Base-by-base conservation (phyloP, 2,329 filamentous ascomycete species). In the Penicillium sp. region DNA sequence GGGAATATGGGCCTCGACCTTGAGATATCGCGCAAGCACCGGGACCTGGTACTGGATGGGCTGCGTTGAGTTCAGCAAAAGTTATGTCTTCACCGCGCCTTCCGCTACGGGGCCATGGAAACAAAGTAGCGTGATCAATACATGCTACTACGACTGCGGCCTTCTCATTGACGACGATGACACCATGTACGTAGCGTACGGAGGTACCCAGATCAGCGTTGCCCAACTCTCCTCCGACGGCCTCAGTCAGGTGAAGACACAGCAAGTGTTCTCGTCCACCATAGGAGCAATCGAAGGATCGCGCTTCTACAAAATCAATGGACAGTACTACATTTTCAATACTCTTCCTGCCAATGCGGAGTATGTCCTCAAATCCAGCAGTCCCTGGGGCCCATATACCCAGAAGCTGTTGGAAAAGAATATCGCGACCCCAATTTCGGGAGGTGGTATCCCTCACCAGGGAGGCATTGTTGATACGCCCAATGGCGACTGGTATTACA, bases 161-260 rank as follows among this genome's bases (percentile, higher is more conserved):
- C 70, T 87, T 0, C 70, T 87, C n/a, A 79, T 87, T 37, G 85
- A 87, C 53, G 82, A 85, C 26, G 80, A 87, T 35, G 85, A 86
- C 59, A 83, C 80, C 0, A 83, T 87, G 78, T 87, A 87, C 55
- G 80, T 87, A 0, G 82, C 79, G 0, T 85, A 85, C 65, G 85
- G 84, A 4, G 80, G 77, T 51, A 79, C 72, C 0, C 75, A 81
- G 2, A 79, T 87, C 55, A 74, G 64, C 8, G 79, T 87, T 1
- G 81, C 85, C 0, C 79, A 85, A 66, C 75, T 88, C 2, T 79
- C 79, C 16, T 62, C 71, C 0, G 82, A 86, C 59, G 83, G 81
- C 0, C 71, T 83, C 0, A 76, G 73, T 30, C 71, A 83, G 53
- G 79, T 81, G 11, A 78, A 76, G 46, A 75, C 76, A 0, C 74